Base-by-base conservation (phyloP, 805 yeast genomes). In the Saturnispora silvae region DNA sequence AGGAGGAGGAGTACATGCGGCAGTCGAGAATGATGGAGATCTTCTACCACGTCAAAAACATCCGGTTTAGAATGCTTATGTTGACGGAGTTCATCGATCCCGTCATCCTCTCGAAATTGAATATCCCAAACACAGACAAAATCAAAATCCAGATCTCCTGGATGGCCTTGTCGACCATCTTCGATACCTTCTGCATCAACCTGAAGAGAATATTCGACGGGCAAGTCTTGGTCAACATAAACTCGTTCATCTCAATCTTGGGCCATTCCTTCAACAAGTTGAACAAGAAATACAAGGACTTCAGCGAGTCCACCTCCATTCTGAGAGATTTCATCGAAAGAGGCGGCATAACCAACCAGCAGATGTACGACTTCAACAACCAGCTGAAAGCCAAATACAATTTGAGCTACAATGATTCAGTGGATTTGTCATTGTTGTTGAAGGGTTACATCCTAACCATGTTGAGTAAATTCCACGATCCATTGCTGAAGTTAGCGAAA, bases 391-490 rank as follows among this genome's bases (percentile, higher is more conserved):
- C 15, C 6, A 37, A 31, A 31, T 37, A 31, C 16, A 31, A 31
- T 23, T n/a, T 37, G 13, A 37, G 35, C 17, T 31, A 20, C 14
- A 37, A 31, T 15, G 40, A 37, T 32, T 31, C 40, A 9, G 28
- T 37, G 11, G 40, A 37, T 25, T 20, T 37, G 14, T 20, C 31
- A 3, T 20, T 31, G 23, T 24, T 37, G 14, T 18, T 37, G 13
- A 37, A 37, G 14, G 40, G 40, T 19, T 37, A 37, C 19, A 31
- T 37, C 22, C 20, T 37, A 15, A 37, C 40, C 9, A 37, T 37
- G 40, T 37, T 37, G 20, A 37, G 40, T 28, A 37, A 31, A 28
- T 37, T 37, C 15, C 40, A 37, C 16, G 40, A 37, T 19, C 40
- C 40, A 22, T 19, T 37, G 7, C n/a, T 37, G 18, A 37, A 37